Conservation (phyloP, 2,329 filamentous ascomycete genomes). For the Penicillium glabrum region DNA sequence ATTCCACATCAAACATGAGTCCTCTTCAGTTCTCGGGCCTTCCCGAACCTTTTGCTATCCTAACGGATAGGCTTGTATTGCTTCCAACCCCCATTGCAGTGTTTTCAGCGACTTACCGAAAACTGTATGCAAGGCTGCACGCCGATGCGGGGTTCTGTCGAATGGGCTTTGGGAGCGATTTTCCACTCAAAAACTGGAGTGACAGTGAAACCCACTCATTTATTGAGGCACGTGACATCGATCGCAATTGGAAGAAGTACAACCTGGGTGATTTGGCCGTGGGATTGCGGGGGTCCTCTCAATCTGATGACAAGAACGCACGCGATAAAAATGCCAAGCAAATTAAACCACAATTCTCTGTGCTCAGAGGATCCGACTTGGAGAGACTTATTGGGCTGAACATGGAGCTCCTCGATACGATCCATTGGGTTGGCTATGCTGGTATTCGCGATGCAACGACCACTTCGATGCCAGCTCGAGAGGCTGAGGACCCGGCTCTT, state of each 20-base stretch:
- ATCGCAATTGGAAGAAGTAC: conserved; percentile 10
- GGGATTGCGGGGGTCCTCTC: conserved; percentile 4
- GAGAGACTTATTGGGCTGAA: background rate
- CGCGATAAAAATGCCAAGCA: background rate
- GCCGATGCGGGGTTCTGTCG: conserved; percentile 17
- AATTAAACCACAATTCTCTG: background rate
- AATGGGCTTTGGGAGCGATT: conserved; percentile 19
- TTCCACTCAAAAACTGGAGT: conserved; percentile 14
- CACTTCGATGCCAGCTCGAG: conserved; percentile 15
- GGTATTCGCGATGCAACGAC: conserved; percentile 23
- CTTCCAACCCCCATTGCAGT: conserved; percentile 21
- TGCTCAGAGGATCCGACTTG: background rate
- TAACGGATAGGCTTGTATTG: conserved; percentile 18
- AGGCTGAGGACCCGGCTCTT: conserved; percentile 7
- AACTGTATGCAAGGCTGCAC: conserved; percentile 18
- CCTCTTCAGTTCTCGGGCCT: background rate
- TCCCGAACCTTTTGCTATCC: conserved; percentile 13
- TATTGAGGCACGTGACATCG: conserved; percentile 20
- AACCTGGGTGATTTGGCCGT: conserved; percentile 20
- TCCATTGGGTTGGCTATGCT: conserved; percentile 22
- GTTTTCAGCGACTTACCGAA: conserved; percentile 11
- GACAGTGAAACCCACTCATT: conserved; percentile 15
- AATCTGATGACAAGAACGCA: background rate
- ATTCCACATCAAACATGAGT: background rate
- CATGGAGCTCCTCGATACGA: conserved; percentile 1